phyloP scores from a whole-genome alignment of 2,329 filamentous ascomycete species.

The Nigrospora sphaerica region DNA sequence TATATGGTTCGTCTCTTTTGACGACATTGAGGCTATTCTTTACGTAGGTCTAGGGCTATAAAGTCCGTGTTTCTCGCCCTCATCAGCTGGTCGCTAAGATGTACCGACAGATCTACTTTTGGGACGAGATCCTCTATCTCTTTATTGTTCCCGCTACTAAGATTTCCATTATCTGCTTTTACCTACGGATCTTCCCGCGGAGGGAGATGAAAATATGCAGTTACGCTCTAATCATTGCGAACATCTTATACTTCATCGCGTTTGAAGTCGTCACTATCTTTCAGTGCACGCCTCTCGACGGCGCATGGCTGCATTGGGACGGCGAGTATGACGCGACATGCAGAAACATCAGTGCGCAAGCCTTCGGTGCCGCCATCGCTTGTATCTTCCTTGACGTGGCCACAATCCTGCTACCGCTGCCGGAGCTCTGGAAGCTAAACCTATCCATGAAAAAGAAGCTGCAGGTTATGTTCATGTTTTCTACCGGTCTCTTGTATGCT shows the following conservation, averaged over 20 bases:
- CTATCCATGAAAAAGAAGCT: conserved; percentile 22
- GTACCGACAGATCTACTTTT: conserved; percentile 17
- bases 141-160: conserved; percentile 21
- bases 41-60: conserved; percentile 16
- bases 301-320: conserved; percentile 24
- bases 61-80: neutral
- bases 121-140: conserved; percentile 21
- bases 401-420: conserved; percentile 22
- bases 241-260: conserved; percentile 15
- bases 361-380: conserved; percentile 22
- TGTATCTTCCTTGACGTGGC: conserved; percentile 24
- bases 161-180: conserved; percentile 28
- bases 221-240: conserved; percentile 19
- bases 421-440: conserved; percentile 17
- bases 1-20: conserved; percentile 34
- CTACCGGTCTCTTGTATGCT: conserved; percentile 22
- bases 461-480: conserved; percentile 27
- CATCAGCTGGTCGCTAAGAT: too few relatives aligned
- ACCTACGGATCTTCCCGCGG: conserved; percentile 24
- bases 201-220: conserved; percentile 13
- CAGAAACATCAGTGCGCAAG: conserved; percentile 22
- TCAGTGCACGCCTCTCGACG: conserved; percentile 21
- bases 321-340: conserved; percentile 21
- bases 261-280: conserved; percentile 21
- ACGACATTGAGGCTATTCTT: conserved; percentile 32